Evolutionary conservation across 805 yeast genomes (phyloP).

Genomic region (Yarrowia keelungensis): DNA sequence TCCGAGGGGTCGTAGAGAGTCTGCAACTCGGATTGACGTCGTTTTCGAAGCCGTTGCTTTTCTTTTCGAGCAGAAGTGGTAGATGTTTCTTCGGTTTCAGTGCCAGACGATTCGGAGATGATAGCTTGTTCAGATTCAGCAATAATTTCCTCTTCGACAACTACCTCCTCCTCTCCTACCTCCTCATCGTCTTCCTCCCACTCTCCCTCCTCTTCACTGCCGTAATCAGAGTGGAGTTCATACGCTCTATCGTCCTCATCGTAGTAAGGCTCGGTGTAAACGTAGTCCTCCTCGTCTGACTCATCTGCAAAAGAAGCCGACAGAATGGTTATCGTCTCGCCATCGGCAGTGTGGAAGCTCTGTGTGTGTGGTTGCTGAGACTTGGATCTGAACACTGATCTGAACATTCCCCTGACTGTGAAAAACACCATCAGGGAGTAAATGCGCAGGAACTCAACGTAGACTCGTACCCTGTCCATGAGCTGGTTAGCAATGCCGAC

Average conservation of each 20-base stretch:
- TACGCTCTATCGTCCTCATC: slow-evolving; percentile 19
- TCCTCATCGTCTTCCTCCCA: background rate
- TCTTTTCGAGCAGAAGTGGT: background rate
- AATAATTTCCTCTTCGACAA: too few relatives aligned
- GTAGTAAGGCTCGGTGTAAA: slow-evolving; percentile 5
- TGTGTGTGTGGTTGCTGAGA: background rate
- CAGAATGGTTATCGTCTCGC: slow-evolving; percentile 19
- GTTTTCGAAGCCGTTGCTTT: background rate
- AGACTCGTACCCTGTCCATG: slow-evolving; percentile 4
- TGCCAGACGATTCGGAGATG: background rate
- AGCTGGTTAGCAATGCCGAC: slow-evolving; percentile 21
- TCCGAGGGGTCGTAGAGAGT: slow-evolving; percentile 32
- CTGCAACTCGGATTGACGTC: slow-evolving; percentile 14
- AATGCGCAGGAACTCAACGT: slow-evolving; percentile 10
- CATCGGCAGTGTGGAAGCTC: slow-evolving; percentile 13
- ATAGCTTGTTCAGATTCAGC: background rate
- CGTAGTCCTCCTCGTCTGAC: slow-evolving; percentile 21
- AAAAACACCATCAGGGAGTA: slow-evolving; percentile 5
- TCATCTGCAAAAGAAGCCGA: slow-evolving; percentile 24
- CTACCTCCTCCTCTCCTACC: background rate
- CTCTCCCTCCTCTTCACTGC: slow-evolving; percentile 5
- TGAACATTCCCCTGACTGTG: slow-evolving; percentile 5
- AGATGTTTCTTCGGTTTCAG: background rate
- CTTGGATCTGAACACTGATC: background rate
- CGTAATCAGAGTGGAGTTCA: slow-evolving; percentile 16